Base-by-base conservation (phyloP, 805 yeast species). In the Candida parachauliodes region DNA sequence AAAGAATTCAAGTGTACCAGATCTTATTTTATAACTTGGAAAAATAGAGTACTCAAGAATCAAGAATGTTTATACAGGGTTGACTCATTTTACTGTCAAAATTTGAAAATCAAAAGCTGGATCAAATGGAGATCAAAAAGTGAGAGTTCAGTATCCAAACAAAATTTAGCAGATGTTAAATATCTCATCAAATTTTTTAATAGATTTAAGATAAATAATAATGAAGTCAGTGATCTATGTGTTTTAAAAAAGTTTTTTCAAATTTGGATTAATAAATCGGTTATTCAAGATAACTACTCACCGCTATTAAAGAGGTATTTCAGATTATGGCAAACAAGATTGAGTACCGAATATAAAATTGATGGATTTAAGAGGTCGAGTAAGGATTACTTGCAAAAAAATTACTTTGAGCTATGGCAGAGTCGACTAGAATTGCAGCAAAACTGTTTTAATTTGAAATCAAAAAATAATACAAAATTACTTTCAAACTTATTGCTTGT, bases 381-480 rank as follows among this genome's bases (percentile, higher is more conserved):
- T 28, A 40, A 44, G 12, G 22, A 28, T 1, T 49, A 52, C 25
- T 17, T 50, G 5, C 24, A 40, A 18, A 36, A 23, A 8, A 47
- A 41, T 21, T 45, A 31, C 21, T 48, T 59, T 22, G 18, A 32
- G 1, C 31, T 19, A 1, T 57, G 62, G 61, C 30, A 27, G n/a
- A 23, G 32, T 5, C 14, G 24, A 4, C 18, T 18, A 20, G 5
- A 14, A 14, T 28, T 47, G 12, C 30, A 36, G 11, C 17, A 4
- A 10, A 25, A 19, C 11, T 16, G 34, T 3, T 28, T 37, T 4
- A 19, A 39, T 25, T 41, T 41, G 4, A 36, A 30, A 26, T 10
- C 8, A 8, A 28, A 20, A n/a, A 43, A 37, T 15, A 32, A 47
- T 25, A 14, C 8, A 6, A 15, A 18, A 4, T 28, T 55, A 4